Base-by-base conservation (phyloP, 306 rosid genomes). In the Cicer yamashitae region DNA sequence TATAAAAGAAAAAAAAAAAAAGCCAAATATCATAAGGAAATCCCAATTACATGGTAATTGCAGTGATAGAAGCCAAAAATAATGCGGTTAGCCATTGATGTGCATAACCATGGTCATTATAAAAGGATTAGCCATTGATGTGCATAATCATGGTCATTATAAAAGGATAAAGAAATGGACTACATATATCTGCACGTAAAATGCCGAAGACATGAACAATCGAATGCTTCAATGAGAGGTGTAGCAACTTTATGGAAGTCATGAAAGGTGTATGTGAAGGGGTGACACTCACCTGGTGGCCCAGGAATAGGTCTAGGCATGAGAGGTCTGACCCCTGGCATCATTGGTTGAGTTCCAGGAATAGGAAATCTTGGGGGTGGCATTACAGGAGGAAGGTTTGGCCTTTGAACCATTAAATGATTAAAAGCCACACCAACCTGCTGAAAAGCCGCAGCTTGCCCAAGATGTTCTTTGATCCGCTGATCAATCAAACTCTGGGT, bases 391-490 rank as follows among this genome's bases (percentile, higher is more conserved):
- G 63, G 63, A 22, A 57, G 63, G 40, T 57, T 57, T 12, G 84
- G 99, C 77, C 94, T 84, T 40, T 52, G 75, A 52, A 6, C 75
- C 76, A 91, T 50, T 59, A 96, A 60, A 77, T 88, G 96, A 86
- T 90, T 94, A 76, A 81, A 96, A 48, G 96, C 96, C 6, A 86
- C 96, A 25, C 98, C 98, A 78, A 90, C 96, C 82, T 92, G 92
- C 82, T 91, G 96, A 80, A 82, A 96, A 7, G 92, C 97, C 10
- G 96, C 93, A 75, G 96, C 75, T 84, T 96, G 97, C 17, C 98
- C 99, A 18, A 96, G 96, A 87, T 92, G 98, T 70, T 96, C 97
- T 82, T 96, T 96, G 84, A 96, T 92, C 88, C 97, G 83, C 68
- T 92, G 99, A 71, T 96, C 99, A 71, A 96, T 88, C 79, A 92